A percentile compares a stretch with the other conserved stretches of the same genome.
Conservation (phyloP, 345 rosid species). For the Bruguiera gymnorhiza region DNA sequence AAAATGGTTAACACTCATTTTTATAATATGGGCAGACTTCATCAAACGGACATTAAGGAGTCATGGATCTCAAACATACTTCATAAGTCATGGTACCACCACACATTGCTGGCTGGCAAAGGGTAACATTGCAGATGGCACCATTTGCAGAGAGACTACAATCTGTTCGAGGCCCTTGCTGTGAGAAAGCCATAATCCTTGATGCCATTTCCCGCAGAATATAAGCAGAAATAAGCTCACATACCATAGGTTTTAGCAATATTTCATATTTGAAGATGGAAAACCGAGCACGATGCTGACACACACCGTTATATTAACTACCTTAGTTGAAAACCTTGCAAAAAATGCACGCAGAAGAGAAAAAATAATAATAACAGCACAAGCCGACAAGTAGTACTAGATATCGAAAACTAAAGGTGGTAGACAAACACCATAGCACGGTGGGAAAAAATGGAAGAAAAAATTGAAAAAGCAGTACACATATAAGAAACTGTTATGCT, state of each 20-base stretch:
- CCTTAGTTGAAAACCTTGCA: too few relatives aligned
- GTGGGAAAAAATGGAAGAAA: too few relatives aligned
- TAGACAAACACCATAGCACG: too few relatives aligned
- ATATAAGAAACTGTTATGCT: too few relatives aligned
- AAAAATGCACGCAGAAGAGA: too few relatives aligned
- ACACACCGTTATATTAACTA: too few relatives aligned
- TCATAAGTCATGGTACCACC: slow-evolving; percentile 63
- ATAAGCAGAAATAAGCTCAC: neutral
- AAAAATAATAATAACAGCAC: too few relatives aligned
- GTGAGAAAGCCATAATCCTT: slow-evolving; percentile 63
- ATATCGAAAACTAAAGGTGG: too few relatives aligned
- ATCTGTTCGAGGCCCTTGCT: slow-evolving; percentile 76
- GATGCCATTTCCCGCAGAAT: slow-evolving; percentile 68
- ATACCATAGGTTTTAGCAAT: neutral
- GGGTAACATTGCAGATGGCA: slow-evolving; percentile 63
- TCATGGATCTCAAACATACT: slow-evolving; percentile 36
- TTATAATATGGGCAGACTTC: neutral
- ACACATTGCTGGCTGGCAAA: slow-evolving; percentile 55
- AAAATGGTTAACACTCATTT: neutral
- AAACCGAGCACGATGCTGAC: neutral
- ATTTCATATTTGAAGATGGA: neutral
- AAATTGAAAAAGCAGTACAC: too few relatives aligned
- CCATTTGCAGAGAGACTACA: slow-evolving; percentile 92
- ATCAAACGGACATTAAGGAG: slow-evolving; percentile 4
- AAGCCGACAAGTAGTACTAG: too few relatives aligned